Percentiles rank a stretch among this genome's conserved stretches.
These are phyloP conservation scores for Leccinum barrowsii DNA, from an alignment of 768 basidiomycete species.

Conservation along the genomic window DNA sequence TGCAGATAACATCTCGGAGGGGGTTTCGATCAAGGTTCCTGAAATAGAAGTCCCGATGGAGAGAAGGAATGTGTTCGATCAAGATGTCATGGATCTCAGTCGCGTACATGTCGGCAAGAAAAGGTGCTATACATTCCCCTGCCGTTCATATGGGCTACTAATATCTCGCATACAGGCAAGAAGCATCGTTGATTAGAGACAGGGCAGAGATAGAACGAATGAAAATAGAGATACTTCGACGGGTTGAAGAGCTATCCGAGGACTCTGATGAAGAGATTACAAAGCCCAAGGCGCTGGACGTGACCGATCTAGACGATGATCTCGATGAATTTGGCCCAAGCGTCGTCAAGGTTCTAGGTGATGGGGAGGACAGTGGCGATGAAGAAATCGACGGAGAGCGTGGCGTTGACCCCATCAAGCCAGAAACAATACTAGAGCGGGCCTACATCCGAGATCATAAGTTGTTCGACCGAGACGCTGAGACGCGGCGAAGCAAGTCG, in stretches of 20 bases:
- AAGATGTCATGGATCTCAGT: constrained; percentile 62
- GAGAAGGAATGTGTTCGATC: constrained; percentile 74
- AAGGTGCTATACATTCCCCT: constrained; percentile 37
- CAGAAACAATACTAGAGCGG: constrained; percentile 68
- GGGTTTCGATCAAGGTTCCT: background rate
- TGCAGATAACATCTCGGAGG: constrained; percentile 6
- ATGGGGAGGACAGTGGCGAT: constrained; percentile 50
- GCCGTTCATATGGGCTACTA: constrained; percentile 1
- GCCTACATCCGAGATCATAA: constrained; percentile 74
- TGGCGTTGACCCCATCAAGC: constrained; percentile 27
- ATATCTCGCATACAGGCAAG: constrained; percentile 35
- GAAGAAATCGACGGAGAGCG: constrained; percentile 31
- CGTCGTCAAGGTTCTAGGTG: constrained; percentile 49
- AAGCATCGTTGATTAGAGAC: constrained; percentile 48
- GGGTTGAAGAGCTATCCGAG: constrained; percentile 62
- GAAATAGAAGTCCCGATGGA: constrained; percentile 31
- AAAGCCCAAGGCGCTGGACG: constrained; percentile 17
- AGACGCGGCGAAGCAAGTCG: constrained; percentile 65
- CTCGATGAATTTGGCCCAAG: constrained; percentile 40
- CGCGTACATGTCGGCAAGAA: constrained; percentile 64
- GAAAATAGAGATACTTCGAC: constrained; percentile 79
- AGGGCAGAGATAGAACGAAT: constrained; percentile 62
- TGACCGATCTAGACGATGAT: constrained; percentile 52
- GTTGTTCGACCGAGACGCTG: constrained; percentile 72
- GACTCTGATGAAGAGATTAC: constrained; percentile 59